Conservation (phyloP, 192 early-diverging fungal genomes). For the Backusella circina region DNA sequence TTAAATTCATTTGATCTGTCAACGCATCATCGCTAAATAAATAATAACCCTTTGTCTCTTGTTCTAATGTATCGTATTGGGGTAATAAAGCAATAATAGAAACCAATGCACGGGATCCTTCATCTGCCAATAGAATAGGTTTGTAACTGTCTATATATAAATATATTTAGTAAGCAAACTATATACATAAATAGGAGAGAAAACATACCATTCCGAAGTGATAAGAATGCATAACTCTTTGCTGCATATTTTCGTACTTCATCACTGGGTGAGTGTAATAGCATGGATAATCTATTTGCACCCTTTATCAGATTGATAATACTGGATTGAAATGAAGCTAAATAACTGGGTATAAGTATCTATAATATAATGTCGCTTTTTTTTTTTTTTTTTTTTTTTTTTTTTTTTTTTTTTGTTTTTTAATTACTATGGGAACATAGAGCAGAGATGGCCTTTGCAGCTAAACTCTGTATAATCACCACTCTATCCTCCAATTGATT, state of each 20-base stretch:
- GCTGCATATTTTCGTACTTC: constrained; percentile 51
- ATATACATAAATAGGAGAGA: neutral
- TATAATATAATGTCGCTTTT: too few species aligned
- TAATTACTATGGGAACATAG: neutral
- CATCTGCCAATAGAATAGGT: constrained; percentile 25
- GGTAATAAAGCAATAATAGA: constrained; percentile 15
- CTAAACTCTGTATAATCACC: neutral
- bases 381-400: too few species aligned
- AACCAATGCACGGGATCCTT: constrained; percentile 24
- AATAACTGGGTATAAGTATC: neutral
- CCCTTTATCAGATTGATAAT: constrained; percentile 45
- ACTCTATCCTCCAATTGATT: neutral
- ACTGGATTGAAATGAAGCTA: constrained; percentile 42
- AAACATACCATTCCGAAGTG: constrained; percentile 46
- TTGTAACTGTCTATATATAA: constrained; percentile 33
- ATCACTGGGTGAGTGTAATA: constrained; percentile 38
- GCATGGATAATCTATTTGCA: constrained; percentile 32
- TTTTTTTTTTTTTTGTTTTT: too few species aligned
- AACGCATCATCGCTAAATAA: neutral
- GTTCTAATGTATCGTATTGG: neutral
- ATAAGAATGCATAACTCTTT: constrained; percentile 54
- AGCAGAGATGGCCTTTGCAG: constrained; percentile 2
- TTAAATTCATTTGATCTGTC: neutral
- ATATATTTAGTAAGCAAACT: neutral
- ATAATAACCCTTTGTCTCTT: constrained; percentile 2